phyloP scores from a whole-genome alignment of 23 red algal species.

The Gracilaria gracilis region DNA sequence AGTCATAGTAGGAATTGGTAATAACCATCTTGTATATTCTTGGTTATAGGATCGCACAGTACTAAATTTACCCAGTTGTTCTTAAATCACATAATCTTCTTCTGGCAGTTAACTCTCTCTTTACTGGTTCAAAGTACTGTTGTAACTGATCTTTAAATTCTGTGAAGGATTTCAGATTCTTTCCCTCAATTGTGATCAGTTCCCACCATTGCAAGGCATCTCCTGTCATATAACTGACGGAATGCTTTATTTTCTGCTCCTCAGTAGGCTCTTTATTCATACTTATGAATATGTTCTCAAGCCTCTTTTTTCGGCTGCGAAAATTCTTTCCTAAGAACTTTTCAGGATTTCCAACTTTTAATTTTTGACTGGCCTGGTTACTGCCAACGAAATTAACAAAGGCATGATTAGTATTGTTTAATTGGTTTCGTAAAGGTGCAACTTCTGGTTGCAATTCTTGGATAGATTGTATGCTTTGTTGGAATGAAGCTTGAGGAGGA shows the following conservation, averaged over 20 bases:
- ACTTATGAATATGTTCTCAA: background rate
- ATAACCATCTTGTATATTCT: no score
- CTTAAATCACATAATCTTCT: no score
- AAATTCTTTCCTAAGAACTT: background rate
- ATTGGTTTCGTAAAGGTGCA: background rate
- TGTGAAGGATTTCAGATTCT: no score
- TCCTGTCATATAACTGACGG: background rate
- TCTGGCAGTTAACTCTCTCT: no score
- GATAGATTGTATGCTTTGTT: background rate
- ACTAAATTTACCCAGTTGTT: no score
- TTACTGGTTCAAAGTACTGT: no score
- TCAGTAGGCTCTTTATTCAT: background rate
- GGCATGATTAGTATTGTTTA: no score
- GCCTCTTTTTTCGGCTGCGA: background rate
- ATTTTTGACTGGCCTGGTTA: background rate
- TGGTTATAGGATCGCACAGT: no score
- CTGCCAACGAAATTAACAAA: background rate
- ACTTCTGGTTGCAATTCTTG: conserved; percentile 7
- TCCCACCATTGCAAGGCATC: no score
- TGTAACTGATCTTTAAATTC: no score
- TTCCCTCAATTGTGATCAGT: no score
- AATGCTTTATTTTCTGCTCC: background rate
- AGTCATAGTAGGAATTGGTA: no score
- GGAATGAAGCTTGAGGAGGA: background rate
- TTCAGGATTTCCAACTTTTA: background rate